phyloP scores from a whole-genome alignment of 164 flowering plant genomes.

The Aristolochia californica region DNA sequence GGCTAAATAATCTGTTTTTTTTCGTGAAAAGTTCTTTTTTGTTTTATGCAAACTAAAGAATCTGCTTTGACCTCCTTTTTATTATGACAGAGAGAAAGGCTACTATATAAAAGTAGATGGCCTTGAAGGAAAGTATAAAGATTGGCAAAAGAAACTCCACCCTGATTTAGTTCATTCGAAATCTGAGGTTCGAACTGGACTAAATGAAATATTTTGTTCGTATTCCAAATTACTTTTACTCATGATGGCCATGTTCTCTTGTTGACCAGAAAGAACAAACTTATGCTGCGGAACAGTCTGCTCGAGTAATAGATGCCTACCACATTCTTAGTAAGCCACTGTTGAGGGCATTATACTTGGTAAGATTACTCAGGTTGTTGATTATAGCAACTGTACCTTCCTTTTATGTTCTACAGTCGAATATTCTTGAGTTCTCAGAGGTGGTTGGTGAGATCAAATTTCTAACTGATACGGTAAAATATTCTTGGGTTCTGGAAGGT shows the following conservation, averaged over 20 bases:
- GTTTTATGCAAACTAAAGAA: too few relatives aligned
- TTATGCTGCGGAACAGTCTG: slow-evolving; percentile 93
- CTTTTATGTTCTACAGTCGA: neutral
- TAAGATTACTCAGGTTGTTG: slow-evolving; percentile 19
- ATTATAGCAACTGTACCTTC: neutral
- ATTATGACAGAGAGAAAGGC: slow-evolving; percentile 42
- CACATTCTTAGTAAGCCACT: slow-evolving; percentile 63
- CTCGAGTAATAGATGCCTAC: slow-evolving; percentile 81
- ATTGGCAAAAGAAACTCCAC: slow-evolving; percentile 94
- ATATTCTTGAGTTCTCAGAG: too few relatives aligned
- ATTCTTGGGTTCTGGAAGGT: too few relatives aligned
- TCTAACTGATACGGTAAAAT: too few relatives aligned
- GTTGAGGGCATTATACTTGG: slow-evolving; percentile 72
- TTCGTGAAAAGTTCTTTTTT: too few relatives aligned
- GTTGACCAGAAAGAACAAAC: slow-evolving; percentile 56
- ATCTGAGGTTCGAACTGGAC: slow-evolving; percentile 46
- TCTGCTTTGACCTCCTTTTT: neutral
- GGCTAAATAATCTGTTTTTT: too few relatives aligned
- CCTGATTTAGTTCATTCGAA: slow-evolving; percentile 95
- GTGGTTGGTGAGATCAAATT: too few relatives aligned
- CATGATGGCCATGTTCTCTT: neutral
- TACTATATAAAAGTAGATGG: slow-evolving; percentile 39
- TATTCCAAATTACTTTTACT: neutral
- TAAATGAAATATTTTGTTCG: neutral
- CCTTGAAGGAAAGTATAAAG: slow-evolving; percentile 77